A percentile compares a stretch with the other conserved stretches of the same genome.
Conservation (phyloP, 192 early-diverging fungal species). For the Mortierella alpina region DNA sequence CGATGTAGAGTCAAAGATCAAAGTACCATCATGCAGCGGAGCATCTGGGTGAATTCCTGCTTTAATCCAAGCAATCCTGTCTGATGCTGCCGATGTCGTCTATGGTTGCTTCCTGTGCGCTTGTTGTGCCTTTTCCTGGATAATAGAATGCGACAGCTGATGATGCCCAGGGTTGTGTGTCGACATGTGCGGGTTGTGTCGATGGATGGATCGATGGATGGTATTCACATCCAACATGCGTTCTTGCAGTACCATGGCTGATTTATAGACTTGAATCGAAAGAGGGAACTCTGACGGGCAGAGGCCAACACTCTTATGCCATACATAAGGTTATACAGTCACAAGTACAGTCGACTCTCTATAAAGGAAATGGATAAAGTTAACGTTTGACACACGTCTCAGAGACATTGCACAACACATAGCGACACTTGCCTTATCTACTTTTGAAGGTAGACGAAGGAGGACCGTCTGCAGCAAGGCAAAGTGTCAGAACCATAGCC, state of each 20-base stretch:
- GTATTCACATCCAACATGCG: neutral
- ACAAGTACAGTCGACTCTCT: too few species aligned
- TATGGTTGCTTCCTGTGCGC: neutral
- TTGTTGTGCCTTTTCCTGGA: neutral
- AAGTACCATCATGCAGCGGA: slow-evolving; percentile 19
- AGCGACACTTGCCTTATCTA: too few species aligned
- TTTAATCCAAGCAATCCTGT: neutral
- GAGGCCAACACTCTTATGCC: neutral
- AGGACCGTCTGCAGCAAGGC: too few species aligned
- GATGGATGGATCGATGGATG: slow-evolving; percentile 39
- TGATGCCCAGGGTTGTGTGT: neutral
- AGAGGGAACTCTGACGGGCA: slow-evolving; percentile 17
- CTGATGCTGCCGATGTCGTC: neutral
- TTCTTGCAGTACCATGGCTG: slow-evolving; percentile 33
- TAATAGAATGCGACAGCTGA: neutral
- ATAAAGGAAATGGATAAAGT: too few species aligned
- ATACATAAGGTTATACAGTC: neutral
- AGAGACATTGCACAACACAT: too few species aligned
- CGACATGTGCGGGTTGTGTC: neutral
- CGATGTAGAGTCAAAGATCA: slow-evolving; percentile 9
- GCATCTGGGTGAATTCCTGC: neutral
- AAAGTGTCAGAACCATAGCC: too few species aligned
- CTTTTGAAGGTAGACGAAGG: too few species aligned
- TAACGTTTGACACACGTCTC: too few species aligned
- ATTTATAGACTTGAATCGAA: slow-evolving; percentile 41